Base-by-base conservation (phyloP, 2,329 filamentous ascomycete genomes). In the Anthostomella pinea region DNA sequence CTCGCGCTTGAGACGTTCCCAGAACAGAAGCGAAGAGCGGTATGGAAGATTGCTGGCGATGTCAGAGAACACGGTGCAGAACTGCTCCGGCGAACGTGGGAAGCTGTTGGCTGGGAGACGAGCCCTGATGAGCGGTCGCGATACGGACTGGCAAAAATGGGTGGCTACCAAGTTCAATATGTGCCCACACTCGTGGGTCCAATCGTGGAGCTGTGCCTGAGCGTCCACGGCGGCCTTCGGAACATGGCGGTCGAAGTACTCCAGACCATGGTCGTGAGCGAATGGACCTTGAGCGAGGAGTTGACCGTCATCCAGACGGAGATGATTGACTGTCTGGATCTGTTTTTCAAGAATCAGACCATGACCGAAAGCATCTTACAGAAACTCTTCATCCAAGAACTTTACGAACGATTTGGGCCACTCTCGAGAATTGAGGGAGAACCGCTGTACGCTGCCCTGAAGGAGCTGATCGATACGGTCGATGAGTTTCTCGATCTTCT, bases 31-130 rank as follows among this genome's bases (percentile, higher is more conserved):
- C 75, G 93, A 29, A 75, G 93, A 37, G 91, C 93, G 1, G 91
- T 97, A 2, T 98, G 94, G 93, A 98, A 97, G 67, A 96, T 98
- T 58, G 93, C 91, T 4, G 93, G 93, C 5, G 94, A 98, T 64
- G 88, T 98, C 33, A 79, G 93, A 38, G 90, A 97, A 60, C 78
- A 88, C 48, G 93, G 94, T 11, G 91, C 93, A 4, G 86, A 91
- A 33, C 71, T 98, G 7, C 69, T 98, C 21, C 80, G 85, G 43
- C 77, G 80, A 18, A 91, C 85, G 5, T 98, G 93, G 93, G 87
- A 95, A 57, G 86, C 89, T 13, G 94, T 98, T 44, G 93, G 94
- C 9, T 98, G 93, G 93, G 91, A 98, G 52, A 87, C 88, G 0
- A 87, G 77, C 20, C 63, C 73, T 1, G 91, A 97, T 41, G 90